Base-by-base conservation (phyloP, 371 early-diverging fungal genomes). In the Mortierella sp. region DNA sequence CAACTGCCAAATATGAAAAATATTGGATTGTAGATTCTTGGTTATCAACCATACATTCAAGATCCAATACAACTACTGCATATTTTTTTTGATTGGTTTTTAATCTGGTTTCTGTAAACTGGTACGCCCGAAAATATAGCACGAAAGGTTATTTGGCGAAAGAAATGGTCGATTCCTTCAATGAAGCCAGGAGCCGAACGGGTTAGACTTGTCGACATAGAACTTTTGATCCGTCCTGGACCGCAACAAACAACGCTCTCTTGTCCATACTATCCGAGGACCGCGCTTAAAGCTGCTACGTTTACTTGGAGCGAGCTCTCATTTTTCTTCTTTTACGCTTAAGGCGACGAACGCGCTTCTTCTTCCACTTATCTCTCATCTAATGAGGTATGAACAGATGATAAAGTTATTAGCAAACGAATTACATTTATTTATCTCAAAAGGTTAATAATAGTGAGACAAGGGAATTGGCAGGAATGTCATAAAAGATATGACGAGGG, bases 231-330 rank as follows among this genome's bases (percentile, higher is more conserved):
- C 45, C 19, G 45, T 51, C 53, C 53, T n/a, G 53, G 28, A 28
- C 28, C 53, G 53, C 53, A 51, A 51, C 53, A 28, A 51, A 51
- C 7, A 13, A 51, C 53, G 9, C 26, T 3, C 26, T 26, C 53
- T 51, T 51, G 53, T 17, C 26, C 26, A 51, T 23, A 26, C 53
- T 51, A 51, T 51, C 26, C 53, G 53, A 26, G 53, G 53, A 51
- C 53, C 53, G 53, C 53, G 53, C 53, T 51, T 51, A 51, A 28
- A 51, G 53, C 53, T 51, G 53, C 53, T 51, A 28, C 28, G 53
- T 53, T 53, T 53, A 53, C 53, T 53, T 53, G 23, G 53, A 58
- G 35, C 58, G 40, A 58, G 58, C 58, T 64, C 54, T 49, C 53
- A n/a, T 53, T 64, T 53, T 35, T 64, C 54, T 31, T 40, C 35